phyloP scores from a whole-genome alignment of 352 stramenopile genomes.

The Elongisporangium anandrum region DNA sequence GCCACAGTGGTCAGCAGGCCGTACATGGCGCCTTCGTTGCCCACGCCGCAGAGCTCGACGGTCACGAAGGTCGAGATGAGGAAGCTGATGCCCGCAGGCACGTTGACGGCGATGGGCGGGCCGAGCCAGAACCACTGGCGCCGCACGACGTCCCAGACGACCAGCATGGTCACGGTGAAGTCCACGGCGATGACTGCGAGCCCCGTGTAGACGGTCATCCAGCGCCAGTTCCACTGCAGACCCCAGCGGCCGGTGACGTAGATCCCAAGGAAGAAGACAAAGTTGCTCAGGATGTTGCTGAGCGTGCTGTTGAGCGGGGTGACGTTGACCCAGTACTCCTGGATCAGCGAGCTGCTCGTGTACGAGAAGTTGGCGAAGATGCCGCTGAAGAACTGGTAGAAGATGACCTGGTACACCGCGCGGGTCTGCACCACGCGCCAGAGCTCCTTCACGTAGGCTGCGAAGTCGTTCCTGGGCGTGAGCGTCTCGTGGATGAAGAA shows the following conservation, averaged over 20 bases:
- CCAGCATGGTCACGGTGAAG: slow-evolving; percentile 8
- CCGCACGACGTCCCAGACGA: slow-evolving; percentile 16
- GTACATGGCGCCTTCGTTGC: not conserved
- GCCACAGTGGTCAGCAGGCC: not conserved
- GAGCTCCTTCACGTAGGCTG: slow-evolving; percentile 25
- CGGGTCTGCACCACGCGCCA: slow-evolving; percentile 21
- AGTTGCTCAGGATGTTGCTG: slow-evolving; percentile 24
- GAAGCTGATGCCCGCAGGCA: slow-evolving; percentile 17
- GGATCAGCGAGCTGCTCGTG: slow-evolving; percentile 15
- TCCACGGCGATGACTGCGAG: slow-evolving; percentile 6
- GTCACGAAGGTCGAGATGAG: slow-evolving; percentile 9
- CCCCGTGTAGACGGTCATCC: slow-evolving; percentile 10
- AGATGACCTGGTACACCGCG: slow-evolving; percentile 28
- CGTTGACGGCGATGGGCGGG: slow-evolving; percentile 11
- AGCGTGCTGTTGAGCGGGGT: slow-evolving; percentile 23
- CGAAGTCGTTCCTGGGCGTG: slow-evolving; percentile 18
- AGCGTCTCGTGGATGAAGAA: slow-evolving; percentile 38
- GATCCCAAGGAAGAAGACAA: slow-evolving; percentile 25
- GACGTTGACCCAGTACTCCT: slow-evolving; percentile 24
- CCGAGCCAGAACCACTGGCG: slow-evolving; percentile 19
- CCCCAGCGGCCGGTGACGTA: slow-evolving; percentile 29
- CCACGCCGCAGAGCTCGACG: not conserved
- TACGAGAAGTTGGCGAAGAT: slow-evolving; percentile 27
- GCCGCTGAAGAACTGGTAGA: slow-evolving; percentile 23
- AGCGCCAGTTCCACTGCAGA: slow-evolving; percentile 17